phyloP scores from a whole-genome alignment of 495 filamentous ascomycete species.

The Neurospora sp. region DNA sequence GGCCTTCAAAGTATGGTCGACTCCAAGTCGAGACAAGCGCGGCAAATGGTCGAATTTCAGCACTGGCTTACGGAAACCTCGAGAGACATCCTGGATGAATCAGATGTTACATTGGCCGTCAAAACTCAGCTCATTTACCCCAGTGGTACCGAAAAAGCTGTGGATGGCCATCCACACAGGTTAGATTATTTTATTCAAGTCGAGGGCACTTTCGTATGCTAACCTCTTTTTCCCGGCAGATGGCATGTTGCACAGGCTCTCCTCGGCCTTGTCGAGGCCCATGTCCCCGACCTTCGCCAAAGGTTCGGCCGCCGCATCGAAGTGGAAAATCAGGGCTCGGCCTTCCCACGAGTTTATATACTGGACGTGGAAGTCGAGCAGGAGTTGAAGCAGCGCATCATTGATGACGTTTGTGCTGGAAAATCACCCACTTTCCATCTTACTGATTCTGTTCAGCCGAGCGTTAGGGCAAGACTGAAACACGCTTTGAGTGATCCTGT shows the following conservation, averaged over 20 bases:
- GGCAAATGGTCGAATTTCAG: conserved; percentile 34
- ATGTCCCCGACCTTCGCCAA: conserved; percentile 19
- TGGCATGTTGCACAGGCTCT: conserved; percentile 37
- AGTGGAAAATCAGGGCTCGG: not conserved
- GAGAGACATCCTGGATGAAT: conserved; percentile 49
- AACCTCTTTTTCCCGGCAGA: conserved; percentile 4
- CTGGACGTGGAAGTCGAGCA: not conserved
- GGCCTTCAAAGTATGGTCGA: conserved; percentile 1
- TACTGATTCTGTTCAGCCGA: not conserved
- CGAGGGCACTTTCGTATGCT: not conserved
- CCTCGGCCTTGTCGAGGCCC: conserved; percentile 23
- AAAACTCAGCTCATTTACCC: conserved; percentile 42
- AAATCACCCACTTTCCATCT: not conserved
- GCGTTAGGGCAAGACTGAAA: not conserved
- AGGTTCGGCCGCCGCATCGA: not conserved
- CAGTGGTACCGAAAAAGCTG: conserved; percentile 32
- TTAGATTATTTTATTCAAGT: not conserved
- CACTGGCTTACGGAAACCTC: conserved; percentile 32
- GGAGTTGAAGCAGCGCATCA: not conserved
- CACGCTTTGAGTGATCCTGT: not conserved
- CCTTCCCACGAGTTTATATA: not conserved
- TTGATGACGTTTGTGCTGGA: not conserved
- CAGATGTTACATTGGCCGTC: conserved; percentile 41
- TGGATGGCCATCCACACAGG: conserved; percentile 38
- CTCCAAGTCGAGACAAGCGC: conserved; percentile 15